A percentile compares a stretch with the other conserved stretches of the same genome.
Evolutionary conservation across 352 stramenopile species (phyloP).

Genomic region (Globisporangium yorkense): DNA sequence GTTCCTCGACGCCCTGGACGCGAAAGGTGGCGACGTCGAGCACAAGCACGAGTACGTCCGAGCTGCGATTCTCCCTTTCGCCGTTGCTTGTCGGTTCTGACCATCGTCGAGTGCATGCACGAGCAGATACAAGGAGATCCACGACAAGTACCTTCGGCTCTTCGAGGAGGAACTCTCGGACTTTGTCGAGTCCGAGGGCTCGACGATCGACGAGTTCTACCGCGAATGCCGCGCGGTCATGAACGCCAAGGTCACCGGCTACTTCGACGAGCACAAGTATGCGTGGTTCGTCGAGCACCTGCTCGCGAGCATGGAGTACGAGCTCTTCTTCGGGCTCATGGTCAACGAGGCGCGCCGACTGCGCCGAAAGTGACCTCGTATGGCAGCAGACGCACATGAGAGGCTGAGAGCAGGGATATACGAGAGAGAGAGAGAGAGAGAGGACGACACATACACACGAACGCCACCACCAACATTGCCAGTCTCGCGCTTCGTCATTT

Average conservation of each 20-base stretch:
- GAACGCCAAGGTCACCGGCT: conserved; percentile 51
- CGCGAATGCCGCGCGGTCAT: conserved; percentile 53
- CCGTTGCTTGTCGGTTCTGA: not conserved
- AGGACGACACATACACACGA: not conserved
- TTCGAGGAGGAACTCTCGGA: conserved; percentile 72
- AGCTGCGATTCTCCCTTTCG: not conserved
- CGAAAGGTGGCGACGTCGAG: conserved; percentile 56
- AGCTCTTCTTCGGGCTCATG: conserved; percentile 78
- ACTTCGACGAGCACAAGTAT: conserved; percentile 68
- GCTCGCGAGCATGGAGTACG: conserved; percentile 77
- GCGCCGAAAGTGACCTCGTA: conserved; percentile 39
- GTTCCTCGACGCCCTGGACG: conserved; percentile 60
- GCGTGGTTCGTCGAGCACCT: conserved; percentile 76
- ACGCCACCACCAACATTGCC: not conserved
- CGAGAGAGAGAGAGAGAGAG: not conserved
- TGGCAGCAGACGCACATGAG: not conserved
- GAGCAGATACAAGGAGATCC: conserved; percentile 63
- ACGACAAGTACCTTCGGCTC: conserved; percentile 66
- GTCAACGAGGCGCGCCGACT: conserved; percentile 69
- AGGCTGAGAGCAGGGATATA: not conserved
- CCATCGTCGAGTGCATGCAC: not conserved
- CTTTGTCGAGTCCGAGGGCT: conserved; percentile 64
- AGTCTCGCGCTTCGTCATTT: not conserved
- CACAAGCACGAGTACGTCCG: conserved; percentile 63
- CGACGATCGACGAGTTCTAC: conserved; percentile 66